Evolutionary conservation across 2,329 filamentous ascomycete genomes (phyloP).

Genomic region (Talaromyces funiculosus): DNA sequence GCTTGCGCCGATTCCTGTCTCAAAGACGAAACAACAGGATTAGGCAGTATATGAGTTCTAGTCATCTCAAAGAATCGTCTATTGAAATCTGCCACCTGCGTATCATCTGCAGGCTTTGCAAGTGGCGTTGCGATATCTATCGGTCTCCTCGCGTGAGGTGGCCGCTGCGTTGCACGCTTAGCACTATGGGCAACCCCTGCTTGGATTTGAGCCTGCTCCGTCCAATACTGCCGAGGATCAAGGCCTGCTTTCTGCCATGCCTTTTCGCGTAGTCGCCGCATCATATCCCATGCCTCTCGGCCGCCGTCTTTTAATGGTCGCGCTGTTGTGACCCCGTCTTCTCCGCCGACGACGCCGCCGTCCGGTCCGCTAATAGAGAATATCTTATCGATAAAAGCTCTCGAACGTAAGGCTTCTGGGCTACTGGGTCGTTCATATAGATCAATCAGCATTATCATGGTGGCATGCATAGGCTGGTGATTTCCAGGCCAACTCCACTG

Average conservation of each 20-base stretch:
- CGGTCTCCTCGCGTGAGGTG: background rate
- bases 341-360: slow-evolving; percentile 41
- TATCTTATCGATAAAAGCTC: slow-evolving; percentile 43
- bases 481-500: slow-evolving; percentile 46
- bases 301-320: slow-evolving; percentile 43
- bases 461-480: slow-evolving; percentile 42
- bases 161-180: slow-evolving; percentile 12
- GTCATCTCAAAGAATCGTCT: slow-evolving; percentile 34
- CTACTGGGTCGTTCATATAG: slow-evolving; percentile 44
- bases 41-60: slow-evolving; percentile 25
- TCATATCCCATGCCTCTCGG: slow-evolving; percentile 47
- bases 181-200: slow-evolving; percentile 26
- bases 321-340: slow-evolving; percentile 40
- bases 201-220: slow-evolving; percentile 40
- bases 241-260: slow-evolving; percentile 46
- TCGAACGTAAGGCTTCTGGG: slow-evolving; percentile 40
- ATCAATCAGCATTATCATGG: slow-evolving; percentile 46
- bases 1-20: slow-evolving; percentile 19
- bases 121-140: background rate
- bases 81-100: slow-evolving; percentile 25
- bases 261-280: slow-evolving; percentile 42
- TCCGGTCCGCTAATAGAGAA: slow-evolving; percentile 43
- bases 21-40: slow-evolving; percentile 16
- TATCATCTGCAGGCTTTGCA: background rate
- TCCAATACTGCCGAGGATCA: slow-evolving; percentile 43